Evolutionary conservation across 164 flowering plant species (phyloP), one percentile per base, ranked within the genome.

Genomic region (Annona cherimola): DNA sequence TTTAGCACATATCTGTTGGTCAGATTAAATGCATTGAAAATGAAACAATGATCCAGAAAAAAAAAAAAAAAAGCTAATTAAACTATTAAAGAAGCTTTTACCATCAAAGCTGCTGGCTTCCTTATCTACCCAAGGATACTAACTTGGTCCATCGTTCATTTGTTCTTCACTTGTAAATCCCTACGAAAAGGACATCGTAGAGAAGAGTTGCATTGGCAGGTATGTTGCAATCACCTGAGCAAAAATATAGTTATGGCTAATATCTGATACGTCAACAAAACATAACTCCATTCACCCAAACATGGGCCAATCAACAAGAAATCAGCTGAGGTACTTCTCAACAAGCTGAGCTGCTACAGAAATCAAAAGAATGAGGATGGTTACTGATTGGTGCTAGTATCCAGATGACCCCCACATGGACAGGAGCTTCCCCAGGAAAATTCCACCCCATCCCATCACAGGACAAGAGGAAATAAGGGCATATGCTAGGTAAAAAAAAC

Each of bases 191-290:
- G 57, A 94, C 83, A 69, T 94, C 96, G 71, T 94, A 92, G 26
- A 90, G 54, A 54, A 94, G 96, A 75, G 97, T 92, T 42, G 97
- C 93, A 81, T 94, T 94, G 68, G 77, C 97, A 8, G 98, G 98
- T 78, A 92, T 84, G 79, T 94, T 94, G 84, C 98, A 94, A 71
- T 94, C 96, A 79, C 98, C 97, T 91, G 73, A 42, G 35, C 3
- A 18, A 63, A 63, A 1, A 35, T 2, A 39, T 40, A 39, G 5
- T 26, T 26, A 8, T 11, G 16, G 40, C 3, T 35, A 63, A 43
- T 40, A 12, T 63, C 66, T 41, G 18, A 63, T 40, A 18, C 66
- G 11, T 16, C 39, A 63, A 63, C 42, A 63, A 63, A 63, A 63
- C 4, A 14, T 39, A 18, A 35, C 5, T 12, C 14, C 3, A 63